Evolutionary conservation across 495 filamentous ascomycete species (phyloP).

Genomic region (Letharia lupina): DNA sequence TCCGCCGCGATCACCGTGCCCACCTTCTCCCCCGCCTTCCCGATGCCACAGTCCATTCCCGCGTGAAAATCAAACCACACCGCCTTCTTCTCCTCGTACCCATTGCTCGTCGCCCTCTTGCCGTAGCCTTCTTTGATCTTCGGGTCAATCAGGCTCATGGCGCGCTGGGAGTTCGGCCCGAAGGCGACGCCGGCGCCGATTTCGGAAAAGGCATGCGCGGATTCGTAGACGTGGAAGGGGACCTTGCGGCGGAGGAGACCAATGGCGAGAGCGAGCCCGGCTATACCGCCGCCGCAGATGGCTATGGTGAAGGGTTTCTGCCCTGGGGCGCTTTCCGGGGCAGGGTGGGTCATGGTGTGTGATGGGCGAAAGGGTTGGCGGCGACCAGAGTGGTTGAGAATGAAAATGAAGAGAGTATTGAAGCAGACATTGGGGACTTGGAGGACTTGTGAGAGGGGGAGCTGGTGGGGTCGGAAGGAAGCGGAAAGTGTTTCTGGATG

Average conservation of each 20-base stretch:
- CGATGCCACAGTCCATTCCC: slow-evolving; percentile 25
- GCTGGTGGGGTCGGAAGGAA: too few relatives aligned
- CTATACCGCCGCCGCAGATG: slow-evolving; percentile 36
- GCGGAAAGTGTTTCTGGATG: too few relatives aligned
- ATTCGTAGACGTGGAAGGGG: slow-evolving; percentile 46
- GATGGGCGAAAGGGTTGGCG: neutral
- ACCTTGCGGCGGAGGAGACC: slow-evolving; percentile 32
- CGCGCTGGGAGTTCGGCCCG: slow-evolving; percentile 49
- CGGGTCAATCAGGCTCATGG: slow-evolving; percentile 46
- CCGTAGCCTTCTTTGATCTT: slow-evolving; percentile 38
- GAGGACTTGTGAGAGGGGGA: too few relatives aligned
- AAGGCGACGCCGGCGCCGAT: slow-evolving; percentile 58
- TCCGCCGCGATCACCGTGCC: slow-evolving; percentile 27
- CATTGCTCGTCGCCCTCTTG: slow-evolving; percentile 35
- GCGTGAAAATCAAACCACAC: slow-evolving; percentile 19
- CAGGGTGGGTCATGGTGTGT: neutral
- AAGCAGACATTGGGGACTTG: neutral
- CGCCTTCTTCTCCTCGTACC: slow-evolving; percentile 27
- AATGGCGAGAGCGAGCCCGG: slow-evolving; percentile 33
- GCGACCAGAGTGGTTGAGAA: neutral
- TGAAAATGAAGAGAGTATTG: neutral
- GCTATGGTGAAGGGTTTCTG: slow-evolving; percentile 33
- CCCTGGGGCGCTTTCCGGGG: neutral
- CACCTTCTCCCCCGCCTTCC: slow-evolving; percentile 26
- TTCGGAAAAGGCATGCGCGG: slow-evolving; percentile 40